Evolutionary conservation across 106 monocot species (phyloP).

Genomic region (Posidonia australis): DNA sequence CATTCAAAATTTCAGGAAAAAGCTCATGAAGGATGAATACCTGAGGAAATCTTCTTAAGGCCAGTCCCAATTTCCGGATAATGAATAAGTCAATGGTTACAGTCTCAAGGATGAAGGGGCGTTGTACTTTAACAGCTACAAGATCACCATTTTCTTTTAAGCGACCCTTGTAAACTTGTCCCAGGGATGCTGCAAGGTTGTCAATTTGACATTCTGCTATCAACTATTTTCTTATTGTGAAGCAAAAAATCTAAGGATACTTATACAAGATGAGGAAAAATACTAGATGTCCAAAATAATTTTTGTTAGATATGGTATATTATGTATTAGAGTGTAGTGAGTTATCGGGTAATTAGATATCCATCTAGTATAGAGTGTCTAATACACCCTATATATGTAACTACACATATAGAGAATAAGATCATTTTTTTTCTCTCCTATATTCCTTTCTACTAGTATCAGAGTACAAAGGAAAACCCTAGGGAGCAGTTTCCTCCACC

Average conservation of each 20-base stretch:
- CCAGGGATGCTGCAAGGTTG: slow-evolving; percentile 67
- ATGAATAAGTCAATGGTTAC: slow-evolving; percentile 93
- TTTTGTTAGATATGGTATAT: no score
- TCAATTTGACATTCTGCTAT: not conserved
- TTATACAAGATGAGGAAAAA: no score
- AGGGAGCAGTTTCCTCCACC: no score
- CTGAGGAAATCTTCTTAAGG: slow-evolving; percentile 83
- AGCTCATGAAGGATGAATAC: slow-evolving; percentile 23
- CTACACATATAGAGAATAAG: no score
- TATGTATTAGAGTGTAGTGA: no score
- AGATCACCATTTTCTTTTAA: slow-evolving; percentile 90
- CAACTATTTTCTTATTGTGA: not conserved
- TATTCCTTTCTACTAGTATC: no score
- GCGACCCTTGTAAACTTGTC: slow-evolving; percentile 97
- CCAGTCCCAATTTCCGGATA: slow-evolving; percentile 79
- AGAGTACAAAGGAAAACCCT: no score
- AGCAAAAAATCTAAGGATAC: not conserved
- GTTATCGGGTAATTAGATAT: no score
- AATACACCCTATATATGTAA: no score
- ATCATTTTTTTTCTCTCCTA: no score
- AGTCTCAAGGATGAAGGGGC: slow-evolving; percentile 95
- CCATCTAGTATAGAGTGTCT: no score
- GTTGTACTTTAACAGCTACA: slow-evolving; percentile 96
- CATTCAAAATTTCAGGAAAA: not conserved
- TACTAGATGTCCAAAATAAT: no score